Percentiles rank a stretch among this genome's conserved stretches.
These are phyloP conservation scores for Cyberlindnera euphorbiiphila DNA, from an alignment of 805 yeast genomes.

Conservation along the genomic window DNA sequence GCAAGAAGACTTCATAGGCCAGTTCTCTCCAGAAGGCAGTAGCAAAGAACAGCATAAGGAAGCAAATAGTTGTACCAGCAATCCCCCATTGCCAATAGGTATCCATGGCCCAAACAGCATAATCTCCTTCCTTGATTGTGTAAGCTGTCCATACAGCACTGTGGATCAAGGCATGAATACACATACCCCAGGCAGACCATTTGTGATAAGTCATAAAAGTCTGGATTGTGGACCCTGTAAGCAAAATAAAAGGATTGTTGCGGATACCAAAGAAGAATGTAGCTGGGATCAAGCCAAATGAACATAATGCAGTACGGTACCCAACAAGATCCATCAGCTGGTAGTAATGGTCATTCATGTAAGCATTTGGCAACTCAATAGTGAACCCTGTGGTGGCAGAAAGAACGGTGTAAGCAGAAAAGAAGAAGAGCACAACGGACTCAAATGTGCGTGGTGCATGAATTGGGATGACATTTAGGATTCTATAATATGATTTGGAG, in stretches of 20 bases:
- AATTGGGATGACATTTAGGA: constrained; percentile 27
- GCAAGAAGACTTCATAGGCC: constrained; percentile 58
- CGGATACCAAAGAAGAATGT: constrained; percentile 65
- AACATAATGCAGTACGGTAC: constrained; percentile 50
- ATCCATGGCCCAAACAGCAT: constrained; percentile 39
- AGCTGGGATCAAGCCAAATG: constrained; percentile 52
- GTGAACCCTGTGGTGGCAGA: constrained; percentile 34
- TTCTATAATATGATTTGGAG: constrained; percentile 21
- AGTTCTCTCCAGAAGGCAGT: constrained; percentile 45
- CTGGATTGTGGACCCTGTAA: constrained; percentile 56
- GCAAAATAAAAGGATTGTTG: constrained; percentile 59
- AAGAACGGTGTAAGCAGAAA: constrained; percentile 30
- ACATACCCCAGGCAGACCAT: constrained; percentile 55
- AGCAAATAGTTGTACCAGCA: constrained; percentile 41
- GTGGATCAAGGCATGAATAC: constrained; percentile 52
- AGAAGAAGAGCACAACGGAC: constrained; percentile 30
- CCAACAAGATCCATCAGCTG: constrained; percentile 39
- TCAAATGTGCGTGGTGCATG: constrained; percentile 31
- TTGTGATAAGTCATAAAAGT: constrained; percentile 63
- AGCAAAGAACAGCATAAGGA: constrained; percentile 46
- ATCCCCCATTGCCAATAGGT: constrained; percentile 47
- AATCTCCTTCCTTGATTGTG: constrained; percentile 39
- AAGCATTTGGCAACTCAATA: constrained; percentile 37
- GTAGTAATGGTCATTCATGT: constrained; percentile 28
- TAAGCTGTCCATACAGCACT: constrained; percentile 51